Conservation (phyloP, 768 basidiomycete species). For the Xerocomellus dryophilus region DNA sequence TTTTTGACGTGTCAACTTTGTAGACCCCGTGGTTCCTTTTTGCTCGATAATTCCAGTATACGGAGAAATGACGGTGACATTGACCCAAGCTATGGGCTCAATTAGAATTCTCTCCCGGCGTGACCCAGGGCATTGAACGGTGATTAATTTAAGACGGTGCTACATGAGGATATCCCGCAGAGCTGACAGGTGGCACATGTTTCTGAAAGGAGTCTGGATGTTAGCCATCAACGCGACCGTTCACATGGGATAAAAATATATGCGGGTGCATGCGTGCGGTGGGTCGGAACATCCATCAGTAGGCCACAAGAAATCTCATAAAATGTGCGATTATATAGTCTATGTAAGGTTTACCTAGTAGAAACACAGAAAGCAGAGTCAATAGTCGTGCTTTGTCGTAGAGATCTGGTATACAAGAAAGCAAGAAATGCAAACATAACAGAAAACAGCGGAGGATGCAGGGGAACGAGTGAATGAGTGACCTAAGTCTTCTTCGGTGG, state of each 20-base stretch:
- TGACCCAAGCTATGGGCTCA: constrained; percentile 18
- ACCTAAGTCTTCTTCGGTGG: constrained; percentile 48
- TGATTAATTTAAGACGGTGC: constrained; percentile 33
- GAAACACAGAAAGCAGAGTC: constrained; percentile 35
- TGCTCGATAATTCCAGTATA: constrained; percentile 27
- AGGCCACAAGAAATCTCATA: constrained; percentile 23
- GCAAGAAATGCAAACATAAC: constrained; percentile 32
- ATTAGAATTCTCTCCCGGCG: constrained; percentile 20
- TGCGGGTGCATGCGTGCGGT: constrained; percentile 16
- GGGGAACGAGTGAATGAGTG: constrained; percentile 1
- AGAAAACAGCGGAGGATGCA: constrained; percentile 20
- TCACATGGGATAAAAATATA: constrained; percentile 37
- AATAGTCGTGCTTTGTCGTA: constrained; percentile 35
- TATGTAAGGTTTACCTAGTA: constrained; percentile 35
- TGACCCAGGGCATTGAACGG: constrained; percentile 28
- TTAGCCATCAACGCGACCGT: constrained; percentile 16
- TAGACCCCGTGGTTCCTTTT: constrained; percentile 31
- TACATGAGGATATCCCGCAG: constrained; percentile 35
- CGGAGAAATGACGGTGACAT: constrained; percentile 19
- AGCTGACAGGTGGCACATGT: constrained; percentile 23
- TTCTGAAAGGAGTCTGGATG: constrained; percentile 20
- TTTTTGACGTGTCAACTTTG: constrained; percentile 27
- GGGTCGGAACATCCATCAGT: constrained; percentile 9
- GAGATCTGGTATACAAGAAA: constrained; percentile 35
- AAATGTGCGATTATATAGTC: constrained; percentile 34